A percentile compares a stretch with the other conserved stretches of the same genome.
Conservation (phyloP, 1,139 yeast genomes). For the Pichia sp. region DNA sequence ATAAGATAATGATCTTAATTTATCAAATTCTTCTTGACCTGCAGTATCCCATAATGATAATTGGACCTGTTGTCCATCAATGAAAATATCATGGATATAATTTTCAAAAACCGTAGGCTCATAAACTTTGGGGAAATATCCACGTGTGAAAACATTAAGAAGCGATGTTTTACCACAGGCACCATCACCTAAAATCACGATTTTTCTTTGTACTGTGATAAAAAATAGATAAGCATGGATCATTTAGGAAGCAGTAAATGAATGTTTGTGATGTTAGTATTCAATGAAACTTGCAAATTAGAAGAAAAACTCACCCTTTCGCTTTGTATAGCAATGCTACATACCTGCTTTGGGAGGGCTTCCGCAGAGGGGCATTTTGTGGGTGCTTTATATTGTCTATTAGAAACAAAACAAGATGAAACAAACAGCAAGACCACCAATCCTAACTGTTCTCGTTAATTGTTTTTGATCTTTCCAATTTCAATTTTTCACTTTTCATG, state of each 20-base stretch:
- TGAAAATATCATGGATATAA: slow-evolving; percentile 93
- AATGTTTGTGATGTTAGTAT: slow-evolving; percentile 3
- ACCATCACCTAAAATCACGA: slow-evolving; percentile 96
- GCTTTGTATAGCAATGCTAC: slow-evolving; percentile 20
- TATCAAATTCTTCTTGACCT: slow-evolving; percentile 96
- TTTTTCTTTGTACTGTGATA: slow-evolving; percentile 65
- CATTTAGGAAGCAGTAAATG: neutral
- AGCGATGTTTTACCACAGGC: slow-evolving; percentile 92
- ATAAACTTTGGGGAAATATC: slow-evolving; percentile 96
- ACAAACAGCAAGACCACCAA: neutral
- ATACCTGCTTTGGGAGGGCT: slow-evolving; percentile 56
- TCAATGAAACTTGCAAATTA: neutral
- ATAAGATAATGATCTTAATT: slow-evolving; percentile 82
- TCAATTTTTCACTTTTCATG: neutral
- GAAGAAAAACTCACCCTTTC: neutral
- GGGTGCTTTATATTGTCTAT: neutral
- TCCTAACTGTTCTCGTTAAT: neutral
- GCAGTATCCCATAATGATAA: slow-evolving; percentile 97
- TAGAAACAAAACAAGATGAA: neutral
- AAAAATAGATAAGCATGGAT: neutral
- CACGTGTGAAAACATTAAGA: slow-evolving; percentile 91
- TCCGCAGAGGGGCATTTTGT: slow-evolving; percentile 63
- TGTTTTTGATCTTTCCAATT: neutral
- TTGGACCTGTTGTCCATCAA: slow-evolving; percentile 90
- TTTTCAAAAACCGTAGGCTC: slow-evolving; percentile 98